phyloP scores from a whole-genome alignment of 2,329 filamentous ascomycete genomes.

The Apiospora sp. region DNA sequence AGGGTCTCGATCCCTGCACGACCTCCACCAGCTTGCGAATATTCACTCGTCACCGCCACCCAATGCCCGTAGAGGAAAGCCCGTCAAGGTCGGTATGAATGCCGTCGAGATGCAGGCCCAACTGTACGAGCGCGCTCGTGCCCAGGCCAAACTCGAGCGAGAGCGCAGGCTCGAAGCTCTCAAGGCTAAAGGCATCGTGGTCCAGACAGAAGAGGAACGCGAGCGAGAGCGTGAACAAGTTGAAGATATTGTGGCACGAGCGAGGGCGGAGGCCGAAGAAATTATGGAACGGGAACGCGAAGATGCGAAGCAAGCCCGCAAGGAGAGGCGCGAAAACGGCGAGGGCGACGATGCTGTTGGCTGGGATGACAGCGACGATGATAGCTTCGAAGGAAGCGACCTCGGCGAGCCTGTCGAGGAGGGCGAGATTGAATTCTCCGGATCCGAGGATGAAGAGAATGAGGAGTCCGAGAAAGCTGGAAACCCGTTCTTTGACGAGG shows the following conservation, averaged over 20 bases:
- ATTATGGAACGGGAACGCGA: constrained; percentile 81
- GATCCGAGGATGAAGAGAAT: constrained; percentile 48
- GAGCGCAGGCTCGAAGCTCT: constrained; percentile 80
- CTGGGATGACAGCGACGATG: constrained; percentile 64
- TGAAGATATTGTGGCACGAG: constrained; percentile 87
- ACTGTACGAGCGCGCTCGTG: constrained; percentile 75
- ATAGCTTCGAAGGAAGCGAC: constrained; percentile 47
- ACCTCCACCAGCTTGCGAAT: constrained; percentile 78
- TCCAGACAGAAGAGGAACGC: constrained; percentile 88
- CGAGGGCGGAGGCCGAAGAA: constrained; percentile 79
- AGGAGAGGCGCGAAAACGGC: constrained; percentile 50
- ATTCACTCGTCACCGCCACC: constrained; percentile 67
- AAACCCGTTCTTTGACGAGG: constrained; percentile 45
- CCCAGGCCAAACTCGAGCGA: constrained; percentile 81
- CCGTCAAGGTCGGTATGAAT: constrained; percentile 67
- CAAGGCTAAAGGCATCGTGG: constrained; percentile 78
- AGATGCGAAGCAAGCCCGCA: constrained; percentile 71
- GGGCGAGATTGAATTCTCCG: constrained; percentile 44
- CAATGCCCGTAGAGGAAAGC: constrained; percentile 51
- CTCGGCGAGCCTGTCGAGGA: constrained; percentile 52
- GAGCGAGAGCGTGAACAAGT: constrained; percentile 83
- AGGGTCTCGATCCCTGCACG: constrained; percentile 69
- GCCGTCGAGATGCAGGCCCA: constrained; percentile 72
- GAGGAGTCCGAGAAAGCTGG: constrained; percentile 37
- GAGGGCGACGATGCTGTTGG: constrained; percentile 60